A percentile compares a stretch with the other conserved stretches of the same genome.
Conservation (phyloP, 345 rosid genomes). For the Populus nigra region DNA sequence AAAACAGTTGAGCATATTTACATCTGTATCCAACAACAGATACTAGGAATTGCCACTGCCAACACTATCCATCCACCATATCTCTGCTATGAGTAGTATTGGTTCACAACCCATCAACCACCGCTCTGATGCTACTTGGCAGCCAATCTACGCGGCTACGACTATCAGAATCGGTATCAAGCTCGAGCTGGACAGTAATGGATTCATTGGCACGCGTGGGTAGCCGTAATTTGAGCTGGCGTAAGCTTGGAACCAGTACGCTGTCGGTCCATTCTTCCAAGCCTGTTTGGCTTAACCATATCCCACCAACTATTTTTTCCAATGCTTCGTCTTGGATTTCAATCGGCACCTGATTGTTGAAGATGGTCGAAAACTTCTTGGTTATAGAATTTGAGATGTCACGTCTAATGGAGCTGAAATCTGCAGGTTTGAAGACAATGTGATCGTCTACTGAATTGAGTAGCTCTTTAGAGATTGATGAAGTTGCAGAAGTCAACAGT, state of each 20-base stretch:
- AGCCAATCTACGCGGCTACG: constrained; percentile 52
- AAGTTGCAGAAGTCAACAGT: constrained; percentile 35
- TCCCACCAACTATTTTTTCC: constrained; percentile 62
- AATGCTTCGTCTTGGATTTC: constrained; percentile 69
- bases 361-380: constrained; percentile 43
- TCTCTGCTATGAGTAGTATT: background rate
- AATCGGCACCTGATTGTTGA: constrained; percentile 30
- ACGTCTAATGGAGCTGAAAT: constrained; percentile 47
- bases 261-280: constrained; percentile 81
- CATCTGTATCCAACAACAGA: constrained; percentile 39
- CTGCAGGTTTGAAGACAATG: constrained; percentile 69
- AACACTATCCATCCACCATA: background rate
- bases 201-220: constrained; percentile 31
- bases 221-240: constrained; percentile 44
- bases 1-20: constrained; percentile 57
- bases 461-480: constrained; percentile 46
- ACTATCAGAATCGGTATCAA: constrained; percentile 35
- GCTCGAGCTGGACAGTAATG: constrained; percentile 50
- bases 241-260: constrained; percentile 65
- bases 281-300: constrained; percentile 60
- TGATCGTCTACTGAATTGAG: constrained; percentile 52
- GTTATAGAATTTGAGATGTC: constrained; percentile 42
- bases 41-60: constrained; percentile 11
- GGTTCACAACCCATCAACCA: constrained; percentile 44
- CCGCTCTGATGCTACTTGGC: constrained; percentile 54